Evolutionary conservation across 2,329 filamentous ascomycete species (phyloP), one percentile per base, ranked within the genome.

Genomic region (Lachnellula hyalina): DNA sequence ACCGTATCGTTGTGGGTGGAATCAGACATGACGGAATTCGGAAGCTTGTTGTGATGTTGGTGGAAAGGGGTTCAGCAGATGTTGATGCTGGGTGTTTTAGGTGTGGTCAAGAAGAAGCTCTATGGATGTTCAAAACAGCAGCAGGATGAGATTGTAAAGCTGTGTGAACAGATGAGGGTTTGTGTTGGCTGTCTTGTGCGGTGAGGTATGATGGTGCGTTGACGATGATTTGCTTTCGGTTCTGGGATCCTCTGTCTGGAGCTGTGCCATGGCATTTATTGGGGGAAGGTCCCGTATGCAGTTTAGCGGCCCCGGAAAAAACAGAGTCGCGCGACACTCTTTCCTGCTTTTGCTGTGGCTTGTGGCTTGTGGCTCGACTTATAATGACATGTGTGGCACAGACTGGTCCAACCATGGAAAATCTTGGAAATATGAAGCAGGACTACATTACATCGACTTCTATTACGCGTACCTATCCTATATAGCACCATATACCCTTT

Each of bases 1-100:
- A 56, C 51, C 11, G 49, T 58, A 51, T 64, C 62, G 53, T 56
- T 44, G 51, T 45, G 35, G 55, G 52, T 54, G 45, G 59, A 51
- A 47, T 61, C 58, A 40, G 63, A 64, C 63, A 65, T 65, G 34
- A 47, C 17, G 44, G 41, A 14, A 49, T 47, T 45, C 17, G 14
- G 44, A 47, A 35, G 15, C 54, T 51, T 49, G 40, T 46, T 14
- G 2, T 53, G 17, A 34, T 50, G 34, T 28, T 46, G 42, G 6
- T 8, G 21, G 14, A 35, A 34, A 46, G 25, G 42, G 40, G 28
- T 32, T 32, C 47, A 28, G 23, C 34, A 15, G 21, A 35, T 38
- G 14, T n/a, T 38, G 40, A 36, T 49, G 15, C 23, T n/a, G 47
- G 36, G 19, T 46, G 41, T 15, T 47, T 49, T 49, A n/a, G 47